These are phyloP conservation scores for Lenzites betulinus DNA, from an alignment of 768 basidiomycete genomes.

Conservation along the genomic window DNA sequence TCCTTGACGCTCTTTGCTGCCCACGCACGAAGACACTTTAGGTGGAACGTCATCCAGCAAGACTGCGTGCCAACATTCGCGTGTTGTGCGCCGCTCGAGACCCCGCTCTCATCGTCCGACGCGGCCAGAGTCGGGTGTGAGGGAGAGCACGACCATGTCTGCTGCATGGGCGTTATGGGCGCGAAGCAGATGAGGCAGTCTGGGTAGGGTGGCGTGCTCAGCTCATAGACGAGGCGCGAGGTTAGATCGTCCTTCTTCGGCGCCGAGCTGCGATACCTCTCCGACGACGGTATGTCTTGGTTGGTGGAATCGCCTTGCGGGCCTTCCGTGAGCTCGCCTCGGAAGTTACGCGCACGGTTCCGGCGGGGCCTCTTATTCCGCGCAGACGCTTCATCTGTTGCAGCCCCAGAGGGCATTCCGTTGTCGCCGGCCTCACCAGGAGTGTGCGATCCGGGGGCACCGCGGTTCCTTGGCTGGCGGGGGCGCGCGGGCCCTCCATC, in stretches of 20 bases:
- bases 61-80: conserved; percentile 46
- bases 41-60: conserved; percentile 91
- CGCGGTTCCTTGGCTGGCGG: neutral
- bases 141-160: conserved; percentile 87
- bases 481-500: neutral
- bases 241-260: conserved; percentile 65
- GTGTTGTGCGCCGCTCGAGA: conserved; percentile 12
- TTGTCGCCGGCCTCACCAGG: neutral
- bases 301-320: neutral
- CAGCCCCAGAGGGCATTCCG: neutral
- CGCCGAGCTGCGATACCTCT: conserved; percentile 10
- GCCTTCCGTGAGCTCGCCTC: conserved; percentile 14
- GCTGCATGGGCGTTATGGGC: conserved; percentile 72
- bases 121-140: conserved; percentile 44
- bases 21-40: conserved; percentile 89
- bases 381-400: neutral
- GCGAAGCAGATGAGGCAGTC: conserved; percentile 88
- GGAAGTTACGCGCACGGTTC: conserved; percentile 15
- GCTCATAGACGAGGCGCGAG: conserved; percentile 63
- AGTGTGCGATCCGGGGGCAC: neutral
- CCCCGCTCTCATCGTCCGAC: conserved; percentile 19
- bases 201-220: conserved; percentile 70
- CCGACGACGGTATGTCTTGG: conserved; percentile 5
- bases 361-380: conserved; percentile 1
- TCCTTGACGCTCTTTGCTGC: conserved; percentile 80